A percentile compares a stretch with the other conserved stretches of the same genome.
phyloP scores from a whole-genome alignment of 78 protist genomes.

The Monocercomonoides exilis region DNA sequence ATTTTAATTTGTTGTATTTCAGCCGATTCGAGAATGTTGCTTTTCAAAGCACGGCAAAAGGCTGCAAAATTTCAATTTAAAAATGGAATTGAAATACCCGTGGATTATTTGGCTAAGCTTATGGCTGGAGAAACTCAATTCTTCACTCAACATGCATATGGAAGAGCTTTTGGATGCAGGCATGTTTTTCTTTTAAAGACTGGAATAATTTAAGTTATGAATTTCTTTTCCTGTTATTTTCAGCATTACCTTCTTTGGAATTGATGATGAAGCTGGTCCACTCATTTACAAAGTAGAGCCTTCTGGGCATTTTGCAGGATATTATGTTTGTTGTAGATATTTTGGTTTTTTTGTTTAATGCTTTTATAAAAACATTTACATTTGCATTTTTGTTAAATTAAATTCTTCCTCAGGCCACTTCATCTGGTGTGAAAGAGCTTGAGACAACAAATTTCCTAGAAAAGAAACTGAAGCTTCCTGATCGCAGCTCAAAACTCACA shows the following conservation, averaged over 20 bases:
- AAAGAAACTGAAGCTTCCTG: neutral
- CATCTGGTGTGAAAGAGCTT: neutral
- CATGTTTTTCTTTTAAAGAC: neutral
- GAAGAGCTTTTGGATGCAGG: neutral
- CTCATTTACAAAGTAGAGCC: neutral
- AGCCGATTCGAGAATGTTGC: neutral
- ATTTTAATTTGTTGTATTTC: neutral
- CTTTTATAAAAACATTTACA: no score
- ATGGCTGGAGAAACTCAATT: neutral
- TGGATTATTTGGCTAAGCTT: neutral
- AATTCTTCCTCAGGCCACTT: neutral
- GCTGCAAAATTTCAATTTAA: neutral
- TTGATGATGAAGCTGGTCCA: slow-evolving; percentile 2
- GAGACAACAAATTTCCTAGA: neutral
- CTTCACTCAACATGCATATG: slow-evolving; percentile 9
- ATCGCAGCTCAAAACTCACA: neutral
- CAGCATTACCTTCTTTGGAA: neutral
- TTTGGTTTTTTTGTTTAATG: no score
- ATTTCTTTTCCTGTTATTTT: no score
- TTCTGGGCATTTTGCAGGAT: neutral
- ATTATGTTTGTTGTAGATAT: neutral
- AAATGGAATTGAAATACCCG: neutral
- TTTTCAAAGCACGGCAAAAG: neutral
- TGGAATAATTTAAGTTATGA: no score
- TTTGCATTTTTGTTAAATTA: neutral